phyloP scores from a whole-genome alignment of 1,139 yeast species.

The Debaryomyces singareniensis region DNA sequence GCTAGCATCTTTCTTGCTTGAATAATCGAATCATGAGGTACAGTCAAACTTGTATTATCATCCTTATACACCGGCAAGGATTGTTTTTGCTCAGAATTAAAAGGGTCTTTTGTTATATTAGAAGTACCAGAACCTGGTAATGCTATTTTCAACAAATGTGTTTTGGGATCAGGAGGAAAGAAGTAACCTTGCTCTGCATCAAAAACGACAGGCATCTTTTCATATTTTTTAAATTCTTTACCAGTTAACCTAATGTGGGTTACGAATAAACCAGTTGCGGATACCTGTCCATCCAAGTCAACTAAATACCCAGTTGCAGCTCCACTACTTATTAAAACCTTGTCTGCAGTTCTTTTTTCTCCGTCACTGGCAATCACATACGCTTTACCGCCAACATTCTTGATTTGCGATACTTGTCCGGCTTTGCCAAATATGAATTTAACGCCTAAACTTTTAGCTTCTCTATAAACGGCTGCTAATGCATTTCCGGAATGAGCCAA shows the following conservation, averaged over 20 bases:
- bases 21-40: background rate
- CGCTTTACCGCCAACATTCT: conserved; percentile 6
- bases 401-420: conserved; percentile 11
- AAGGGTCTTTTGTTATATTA: background rate
- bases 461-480: conserved; percentile 14
- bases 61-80: conserved; percentile 15
- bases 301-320: conserved; percentile 27
- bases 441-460: conserved; percentile 19
- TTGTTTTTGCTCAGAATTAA: conserved; percentile 10
- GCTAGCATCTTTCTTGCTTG: conserved; percentile 2
- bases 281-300: conserved; percentile 24
- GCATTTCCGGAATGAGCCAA: conserved; percentile 19
- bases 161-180: conserved; percentile 19
- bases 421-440: conserved; percentile 20
- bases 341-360: conserved; percentile 13
- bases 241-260: conserved; percentile 31
- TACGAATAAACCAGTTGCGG: conserved; percentile 32
- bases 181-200: conserved; percentile 26
- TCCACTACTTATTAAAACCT: conserved; percentile 28
- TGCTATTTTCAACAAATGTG: background rate
- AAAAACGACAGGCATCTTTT: conserved; percentile 34
- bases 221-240: conserved; percentile 23
- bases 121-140: conserved; percentile 1
- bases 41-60: conserved; percentile 9
- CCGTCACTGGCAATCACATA: conserved; percentile 11